Percentiles rank a stretch among this genome's conserved stretches.
Evolutionary conservation across 495 filamentous ascomycete genomes (phyloP).

Genomic region (Penicillium dipodomyicola): DNA sequence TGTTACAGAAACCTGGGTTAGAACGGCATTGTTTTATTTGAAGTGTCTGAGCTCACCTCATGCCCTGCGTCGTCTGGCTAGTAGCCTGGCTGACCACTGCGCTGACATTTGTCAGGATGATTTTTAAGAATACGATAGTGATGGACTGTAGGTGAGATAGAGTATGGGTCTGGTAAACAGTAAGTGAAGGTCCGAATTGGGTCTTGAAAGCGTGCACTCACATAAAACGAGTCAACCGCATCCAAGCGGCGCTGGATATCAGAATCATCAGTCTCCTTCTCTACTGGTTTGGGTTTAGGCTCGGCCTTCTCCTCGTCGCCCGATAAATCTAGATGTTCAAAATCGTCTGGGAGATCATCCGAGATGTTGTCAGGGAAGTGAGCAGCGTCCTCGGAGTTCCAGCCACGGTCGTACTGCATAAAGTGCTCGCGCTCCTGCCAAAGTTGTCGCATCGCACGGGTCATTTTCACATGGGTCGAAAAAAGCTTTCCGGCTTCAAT

Average conservation of each 20-base stretch:
- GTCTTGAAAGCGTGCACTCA: slow-evolving; percentile 43
- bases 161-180: slow-evolving; percentile 56
- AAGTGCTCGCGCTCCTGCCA: slow-evolving; percentile 93
- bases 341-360: slow-evolving; percentile 27
- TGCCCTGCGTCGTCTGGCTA: slow-evolving; percentile 41
- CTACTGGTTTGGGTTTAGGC: slow-evolving; percentile 19
- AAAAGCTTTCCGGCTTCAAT: slow-evolving; percentile 94
- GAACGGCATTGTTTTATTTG: neutral
- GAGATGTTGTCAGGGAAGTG: slow-evolving; percentile 41
- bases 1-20: slow-evolving; percentile 29
- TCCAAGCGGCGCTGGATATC: slow-evolving; percentile 64
- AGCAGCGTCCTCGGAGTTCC: slow-evolving; percentile 60
- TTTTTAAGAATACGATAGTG: slow-evolving; percentile 89
- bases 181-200: slow-evolving; percentile 7
- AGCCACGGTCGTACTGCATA: slow-evolving; percentile 87
- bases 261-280: slow-evolving; percentile 56
- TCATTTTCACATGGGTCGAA: slow-evolving; percentile 82
- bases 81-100: slow-evolving; percentile 53
- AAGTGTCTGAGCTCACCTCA: slow-evolving; percentile 30
- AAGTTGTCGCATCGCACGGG: slow-evolving; percentile 82
- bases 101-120: slow-evolving; percentile 79
- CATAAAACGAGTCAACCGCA: slow-evolving; percentile 80
- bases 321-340: slow-evolving; percentile 31
- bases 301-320: slow-evolving; percentile 30
- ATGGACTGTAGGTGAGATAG: slow-evolving; percentile 87